Percentiles rank a stretch among this genome's conserved stretches.
Conservation (phyloP, 2,329 filamentous ascomycete species). For the Aspergillus persii region DNA sequence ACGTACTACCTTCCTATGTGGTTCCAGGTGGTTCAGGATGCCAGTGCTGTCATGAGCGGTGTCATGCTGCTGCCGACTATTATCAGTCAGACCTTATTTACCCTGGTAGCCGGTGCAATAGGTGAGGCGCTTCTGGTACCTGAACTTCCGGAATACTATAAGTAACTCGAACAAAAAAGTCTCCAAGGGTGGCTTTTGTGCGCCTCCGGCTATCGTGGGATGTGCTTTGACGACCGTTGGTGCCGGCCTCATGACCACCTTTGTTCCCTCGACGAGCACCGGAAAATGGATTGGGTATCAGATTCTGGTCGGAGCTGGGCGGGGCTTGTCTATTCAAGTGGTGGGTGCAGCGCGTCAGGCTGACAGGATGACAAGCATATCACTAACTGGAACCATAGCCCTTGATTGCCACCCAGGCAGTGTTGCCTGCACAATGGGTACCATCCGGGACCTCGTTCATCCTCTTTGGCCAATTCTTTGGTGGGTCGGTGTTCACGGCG, state of each 20-base stretch:
- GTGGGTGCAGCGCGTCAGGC: not conserved
- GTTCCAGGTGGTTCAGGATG: conserved; percentile 44
- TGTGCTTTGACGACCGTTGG: conserved; percentile 25
- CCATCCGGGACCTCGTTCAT: no score
- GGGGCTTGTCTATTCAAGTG: conserved; percentile 34
- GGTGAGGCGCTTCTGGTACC: conserved; percentile 17
- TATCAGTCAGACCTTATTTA: conserved; percentile 33
- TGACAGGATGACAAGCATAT: no score
- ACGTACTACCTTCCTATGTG: conserved; percentile 49
- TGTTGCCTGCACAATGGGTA: no score
- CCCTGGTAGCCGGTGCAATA: conserved; percentile 32
- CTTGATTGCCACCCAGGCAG: no score
- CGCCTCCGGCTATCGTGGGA: conserved; percentile 22
- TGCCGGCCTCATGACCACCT: conserved; percentile 44
- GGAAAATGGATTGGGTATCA: conserved; percentile 51
- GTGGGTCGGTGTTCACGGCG: no score
- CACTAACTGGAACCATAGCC: no score
- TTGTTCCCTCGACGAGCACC: conserved; percentile 35
- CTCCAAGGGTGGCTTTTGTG: no score
- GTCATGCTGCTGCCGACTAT: conserved; percentile 27
- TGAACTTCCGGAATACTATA: not conserved
- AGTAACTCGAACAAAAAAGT: no score
- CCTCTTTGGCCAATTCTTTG: no score
- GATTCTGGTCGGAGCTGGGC: conserved; percentile 44
- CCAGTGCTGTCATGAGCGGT: conserved; percentile 24